A percentile compares a stretch with the other conserved stretches of the same genome.
Evolutionary conservation across 208 protist species (phyloP).

Genomic region (Acanthamoeba sp.): DNA sequence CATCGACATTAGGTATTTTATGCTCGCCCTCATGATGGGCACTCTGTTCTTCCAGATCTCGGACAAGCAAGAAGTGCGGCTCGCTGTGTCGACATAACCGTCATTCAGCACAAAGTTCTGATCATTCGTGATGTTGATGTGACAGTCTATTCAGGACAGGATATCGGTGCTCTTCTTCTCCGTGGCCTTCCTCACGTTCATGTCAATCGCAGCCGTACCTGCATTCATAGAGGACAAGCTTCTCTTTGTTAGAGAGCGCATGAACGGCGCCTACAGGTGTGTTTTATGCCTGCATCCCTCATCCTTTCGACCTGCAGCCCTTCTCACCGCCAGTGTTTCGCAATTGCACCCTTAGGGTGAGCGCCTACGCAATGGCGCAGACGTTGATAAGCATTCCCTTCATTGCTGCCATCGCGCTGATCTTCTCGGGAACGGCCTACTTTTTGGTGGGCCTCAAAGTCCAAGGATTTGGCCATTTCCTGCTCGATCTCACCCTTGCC

Average conservation of each 20-base stretch:
- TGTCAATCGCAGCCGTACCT: conserved; percentile 68
- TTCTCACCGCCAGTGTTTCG: neutral
- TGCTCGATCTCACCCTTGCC: conserved; percentile 28
- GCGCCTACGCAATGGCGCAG: conserved; percentile 60
- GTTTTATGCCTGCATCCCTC: too few relatives aligned
- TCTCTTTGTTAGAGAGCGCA: conserved; percentile 52
- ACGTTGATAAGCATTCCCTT: conserved; percentile 38
- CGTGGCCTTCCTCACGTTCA: conserved; percentile 72
- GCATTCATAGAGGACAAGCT: conserved; percentile 67
- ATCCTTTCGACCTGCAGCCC: too few relatives aligned
- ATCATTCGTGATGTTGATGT: too few relatives aligned
- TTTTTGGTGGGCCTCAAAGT: conserved; percentile 64
- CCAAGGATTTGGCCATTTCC: conserved; percentile 41
- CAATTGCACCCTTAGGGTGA: neutral
- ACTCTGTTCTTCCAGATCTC: conserved; percentile 60
- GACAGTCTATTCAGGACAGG: conserved; percentile 55
- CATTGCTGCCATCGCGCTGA: neutral
- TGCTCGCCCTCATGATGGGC: conserved; percentile 63
- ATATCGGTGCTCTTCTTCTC: conserved; percentile 73
- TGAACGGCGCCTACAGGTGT: conserved; percentile 71
- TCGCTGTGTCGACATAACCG: too few relatives aligned
- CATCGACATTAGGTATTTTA: conserved; percentile 1
- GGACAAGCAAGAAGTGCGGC: conserved; percentile 3
- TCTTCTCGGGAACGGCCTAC: conserved; percentile 42
- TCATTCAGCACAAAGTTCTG: too few relatives aligned